Conservation (phyloP, 1,139 yeast species). For the Sugiyamaella pinicola region DNA sequence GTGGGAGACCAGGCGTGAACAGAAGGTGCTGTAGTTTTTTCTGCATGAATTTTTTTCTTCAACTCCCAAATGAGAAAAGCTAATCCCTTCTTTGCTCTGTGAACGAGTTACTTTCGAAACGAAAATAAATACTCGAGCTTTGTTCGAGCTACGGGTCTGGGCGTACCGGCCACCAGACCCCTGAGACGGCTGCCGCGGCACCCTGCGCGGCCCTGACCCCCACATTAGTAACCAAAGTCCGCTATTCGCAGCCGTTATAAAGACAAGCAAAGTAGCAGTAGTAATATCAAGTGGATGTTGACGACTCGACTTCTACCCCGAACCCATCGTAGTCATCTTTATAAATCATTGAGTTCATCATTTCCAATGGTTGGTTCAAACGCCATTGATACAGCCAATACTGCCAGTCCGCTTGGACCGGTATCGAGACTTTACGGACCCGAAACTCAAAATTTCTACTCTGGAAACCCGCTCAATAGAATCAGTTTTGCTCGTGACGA, state of each 20-base stretch:
- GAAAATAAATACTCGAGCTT: too few species aligned
- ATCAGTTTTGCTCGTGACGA: constrained; percentile 79
- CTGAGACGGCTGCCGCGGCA: too few species aligned
- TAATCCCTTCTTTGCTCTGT: too few species aligned
- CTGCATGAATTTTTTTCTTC: too few species aligned
- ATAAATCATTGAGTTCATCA: neutral
- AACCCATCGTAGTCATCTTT: neutral
- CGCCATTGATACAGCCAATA: neutral
- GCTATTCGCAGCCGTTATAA: too few species aligned
- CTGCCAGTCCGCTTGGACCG: constrained; percentile 24
- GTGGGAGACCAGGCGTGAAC: constrained; percentile 15
- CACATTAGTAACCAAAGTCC: neutral
- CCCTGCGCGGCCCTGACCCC: constrained; percentile 1
- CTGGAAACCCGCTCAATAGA: constrained; percentile 55
- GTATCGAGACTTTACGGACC: constrained; percentile 28
- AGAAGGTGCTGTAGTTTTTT: constrained; percentile 13
- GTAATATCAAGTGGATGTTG: constrained; percentile 1
- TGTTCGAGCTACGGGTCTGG: too few species aligned
- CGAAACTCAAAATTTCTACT: constrained; percentile 27
- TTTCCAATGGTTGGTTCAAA: constrained; percentile 1
- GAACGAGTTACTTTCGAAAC: too few species aligned
- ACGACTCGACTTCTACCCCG: neutral
- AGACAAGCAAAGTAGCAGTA: too few species aligned
- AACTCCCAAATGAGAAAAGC: neutral
- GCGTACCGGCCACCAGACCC: too few species aligned